Conservation (phyloP, 1,284 basidiomycete genomes). For the Apiotrichum veenhuisii region DNA sequence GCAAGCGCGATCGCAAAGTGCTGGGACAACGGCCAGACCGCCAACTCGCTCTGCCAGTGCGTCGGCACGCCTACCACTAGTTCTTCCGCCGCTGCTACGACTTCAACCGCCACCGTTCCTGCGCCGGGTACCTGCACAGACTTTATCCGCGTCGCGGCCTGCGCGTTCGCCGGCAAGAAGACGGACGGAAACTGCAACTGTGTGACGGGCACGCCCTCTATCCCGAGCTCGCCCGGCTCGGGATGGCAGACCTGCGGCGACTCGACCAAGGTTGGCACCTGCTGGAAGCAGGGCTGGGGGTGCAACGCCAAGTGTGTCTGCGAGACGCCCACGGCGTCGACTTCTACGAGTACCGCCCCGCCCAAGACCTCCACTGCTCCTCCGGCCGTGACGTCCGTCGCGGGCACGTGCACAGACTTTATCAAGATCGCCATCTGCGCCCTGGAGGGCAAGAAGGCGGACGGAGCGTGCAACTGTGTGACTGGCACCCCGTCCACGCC, state of each 20-base stretch:
- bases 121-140: background rate
- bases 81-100: background rate
- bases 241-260: background rate
- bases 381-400: background rate
- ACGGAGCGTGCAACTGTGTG: conserved; percentile 6
- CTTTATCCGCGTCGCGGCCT: conserved; percentile 2
- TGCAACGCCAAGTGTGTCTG: conserved; percentile 9
- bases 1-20: conserved; percentile 5
- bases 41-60: conserved; percentile 8
- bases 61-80: background rate
- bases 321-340: background rate
- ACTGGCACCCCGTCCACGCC: background rate
- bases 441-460: background rate
- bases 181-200: conserved; percentile 6
- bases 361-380: background rate
- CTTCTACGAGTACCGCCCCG: background rate
- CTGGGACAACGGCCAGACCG: conserved; percentile 10
- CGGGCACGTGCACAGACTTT: background rate
- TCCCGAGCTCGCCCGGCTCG: background rate
- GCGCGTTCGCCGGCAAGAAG: background rate
- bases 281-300: conserved; percentile 8
- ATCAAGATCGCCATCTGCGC: conserved; percentile 3
- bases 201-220: background rate
- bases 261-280: background rate
- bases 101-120: background rate